Evolutionary conservation across 768 basidiomycete genomes (phyloP).

Genomic region (Candolleomyces eurysporus): DNA sequence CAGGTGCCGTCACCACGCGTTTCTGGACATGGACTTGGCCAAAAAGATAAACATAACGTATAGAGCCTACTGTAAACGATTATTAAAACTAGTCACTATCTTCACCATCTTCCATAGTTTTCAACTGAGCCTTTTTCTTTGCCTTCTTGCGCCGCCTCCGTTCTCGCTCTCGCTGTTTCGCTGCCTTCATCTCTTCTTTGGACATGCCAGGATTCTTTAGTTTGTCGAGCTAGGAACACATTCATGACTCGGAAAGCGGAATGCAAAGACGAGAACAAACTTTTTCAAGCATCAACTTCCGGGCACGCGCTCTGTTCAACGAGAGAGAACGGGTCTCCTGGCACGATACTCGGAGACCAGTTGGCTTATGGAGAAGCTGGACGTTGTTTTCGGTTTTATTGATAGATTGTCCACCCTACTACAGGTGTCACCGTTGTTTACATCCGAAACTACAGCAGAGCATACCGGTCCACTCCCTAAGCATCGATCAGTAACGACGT

Average conservation of each 20-base stretch:
- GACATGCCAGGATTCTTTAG: conserved; percentile 75
- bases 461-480: conserved; percentile 79
- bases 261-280: conserved; percentile 41
- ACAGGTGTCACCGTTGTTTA: conserved; percentile 19
- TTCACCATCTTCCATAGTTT: conserved; percentile 20
- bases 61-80: too few species aligned
- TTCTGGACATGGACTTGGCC: neutral
- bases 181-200: conserved; percentile 62
- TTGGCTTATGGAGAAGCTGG: conserved; percentile 85
- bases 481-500: neutral
- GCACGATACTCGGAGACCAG: conserved; percentile 81
- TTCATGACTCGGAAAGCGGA: conserved; percentile 4
- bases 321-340: conserved; percentile 86
- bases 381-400: conserved; percentile 95
- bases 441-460: conserved; percentile 13
- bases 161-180: conserved; percentile 75
- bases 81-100: conserved; percentile 9
- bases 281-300: conserved; percentile 74
- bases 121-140: conserved; percentile 56
- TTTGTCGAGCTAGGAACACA: conserved; percentile 60
- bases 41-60: conserved; percentile 1
- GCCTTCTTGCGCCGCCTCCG: conserved; percentile 75
- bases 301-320: conserved; percentile 76
- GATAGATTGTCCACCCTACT: conserved; percentile 88
- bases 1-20: conserved; percentile 2